Conservation (phyloP, 441 rosid genomes). For the Bocquillonia castaneifolia region DNA sequence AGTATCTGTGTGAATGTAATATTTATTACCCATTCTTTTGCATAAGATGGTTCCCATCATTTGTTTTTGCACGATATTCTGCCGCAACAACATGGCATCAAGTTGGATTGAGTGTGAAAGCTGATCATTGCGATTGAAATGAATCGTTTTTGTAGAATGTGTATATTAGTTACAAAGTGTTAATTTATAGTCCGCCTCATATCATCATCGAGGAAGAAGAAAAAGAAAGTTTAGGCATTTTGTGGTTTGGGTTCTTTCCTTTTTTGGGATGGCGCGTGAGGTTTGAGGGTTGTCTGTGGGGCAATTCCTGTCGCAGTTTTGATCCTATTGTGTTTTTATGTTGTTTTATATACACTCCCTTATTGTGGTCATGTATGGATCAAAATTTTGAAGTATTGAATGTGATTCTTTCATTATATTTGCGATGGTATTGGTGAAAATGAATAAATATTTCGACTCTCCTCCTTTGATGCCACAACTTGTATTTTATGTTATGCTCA, state of each 20-base stretch:
- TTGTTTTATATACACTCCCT: constrained; percentile 11
- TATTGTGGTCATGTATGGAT: constrained; percentile 31
- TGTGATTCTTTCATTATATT: constrained; percentile 41
- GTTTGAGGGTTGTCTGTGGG: constrained; percentile 26
- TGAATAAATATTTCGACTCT: not conserved
- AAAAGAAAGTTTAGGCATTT: constrained; percentile 22
- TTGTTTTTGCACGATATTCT: constrained; percentile 14
- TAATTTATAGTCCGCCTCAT: constrained; percentile 18
- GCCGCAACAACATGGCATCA: constrained; percentile 21
- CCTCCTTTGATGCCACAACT: not conserved
- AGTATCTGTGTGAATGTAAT: constrained; percentile 27
- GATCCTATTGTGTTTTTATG: constrained; percentile 21
- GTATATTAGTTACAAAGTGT: constrained; percentile 34
- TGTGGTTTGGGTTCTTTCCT: constrained; percentile 12
- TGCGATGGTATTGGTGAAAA: constrained; percentile 16
- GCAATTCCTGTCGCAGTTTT: constrained; percentile 46
- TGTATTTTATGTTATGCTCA: not conserved
- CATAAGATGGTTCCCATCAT: constrained; percentile 27
- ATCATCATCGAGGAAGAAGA: constrained; percentile 25
- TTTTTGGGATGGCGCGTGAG: constrained; percentile 16
- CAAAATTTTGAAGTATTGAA: constrained; percentile 31
- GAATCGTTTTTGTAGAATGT: constrained; percentile 36
- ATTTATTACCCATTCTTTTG: constrained; percentile 35
- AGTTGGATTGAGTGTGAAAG: constrained; percentile 32
- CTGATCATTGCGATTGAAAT: constrained; percentile 24